Evolutionary conservation across 306 rosid species (phyloP).

Genomic region (Rosa persica): DNA sequence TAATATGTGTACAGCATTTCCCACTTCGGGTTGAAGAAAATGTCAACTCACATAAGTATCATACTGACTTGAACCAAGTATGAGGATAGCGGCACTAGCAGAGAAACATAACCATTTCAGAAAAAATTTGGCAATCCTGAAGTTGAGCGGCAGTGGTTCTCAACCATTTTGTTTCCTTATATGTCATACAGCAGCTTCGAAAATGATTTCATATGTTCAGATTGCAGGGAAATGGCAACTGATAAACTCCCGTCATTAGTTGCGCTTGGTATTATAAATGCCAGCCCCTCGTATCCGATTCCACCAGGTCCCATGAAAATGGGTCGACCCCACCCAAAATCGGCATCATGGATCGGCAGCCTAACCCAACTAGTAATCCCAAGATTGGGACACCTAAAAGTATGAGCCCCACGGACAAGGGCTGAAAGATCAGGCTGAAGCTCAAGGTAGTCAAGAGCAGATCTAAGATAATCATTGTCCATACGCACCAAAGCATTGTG

Average conservation of each 20-base stretch:
- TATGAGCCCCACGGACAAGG: slow-evolving; percentile 77
- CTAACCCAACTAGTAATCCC: slow-evolving; percentile 94
- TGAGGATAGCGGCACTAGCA: slow-evolving; percentile 5
- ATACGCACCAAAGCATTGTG: slow-evolving; percentile 59
- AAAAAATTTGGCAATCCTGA: slow-evolving; percentile 27
- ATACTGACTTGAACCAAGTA: slow-evolving; percentile 17
- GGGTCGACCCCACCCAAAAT: slow-evolving; percentile 97
- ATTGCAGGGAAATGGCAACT: slow-evolving; percentile 25
- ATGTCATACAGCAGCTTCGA: slow-evolving; percentile 25
- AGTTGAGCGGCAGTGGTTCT: not conserved
- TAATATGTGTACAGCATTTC: slow-evolving; percentile 29
- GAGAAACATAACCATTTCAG: slow-evolving; percentile 26
- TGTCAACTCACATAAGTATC: slow-evolving; percentile 19
- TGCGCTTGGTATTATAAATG: slow-evolving; percentile 69
- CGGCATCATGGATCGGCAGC: slow-evolving; percentile 89
- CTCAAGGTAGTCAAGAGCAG: slow-evolving; percentile 83
- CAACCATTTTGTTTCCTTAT: slow-evolving; percentile 17
- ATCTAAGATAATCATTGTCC: slow-evolving; percentile 73
- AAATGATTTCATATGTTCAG: slow-evolving; percentile 29
- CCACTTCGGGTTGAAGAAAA: slow-evolving; percentile 8
- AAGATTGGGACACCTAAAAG: slow-evolving; percentile 86
- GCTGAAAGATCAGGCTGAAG: slow-evolving; percentile 81
- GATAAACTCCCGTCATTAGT: slow-evolving; percentile 36
- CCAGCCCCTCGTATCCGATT: slow-evolving; percentile 74
- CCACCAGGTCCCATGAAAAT: slow-evolving; percentile 98